A percentile compares a stretch with the other conserved stretches of the same genome.
phyloP scores from a whole-genome alignment of 2,329 filamentous ascomycete genomes.

The Aspergillus ochraceus region DNA sequence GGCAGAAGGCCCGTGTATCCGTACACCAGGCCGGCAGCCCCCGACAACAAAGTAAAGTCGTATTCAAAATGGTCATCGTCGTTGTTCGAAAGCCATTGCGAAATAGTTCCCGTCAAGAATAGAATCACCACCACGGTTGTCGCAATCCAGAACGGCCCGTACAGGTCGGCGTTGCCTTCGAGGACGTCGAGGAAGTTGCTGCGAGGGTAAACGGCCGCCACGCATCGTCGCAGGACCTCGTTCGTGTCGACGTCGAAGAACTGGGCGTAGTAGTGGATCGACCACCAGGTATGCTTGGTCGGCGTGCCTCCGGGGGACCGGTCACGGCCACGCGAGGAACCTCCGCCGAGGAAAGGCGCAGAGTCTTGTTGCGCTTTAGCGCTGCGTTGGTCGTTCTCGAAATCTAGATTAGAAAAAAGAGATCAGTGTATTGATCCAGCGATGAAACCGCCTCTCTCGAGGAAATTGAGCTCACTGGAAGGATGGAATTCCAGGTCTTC shows the following conservation, averaged over 20 bases:
- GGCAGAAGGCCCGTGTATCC: conserved; percentile 91
- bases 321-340: conserved; percentile 42
- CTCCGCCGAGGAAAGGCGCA: conserved; percentile 51
- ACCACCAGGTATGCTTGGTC: conserved; percentile 89
- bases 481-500: conserved; percentile 99
- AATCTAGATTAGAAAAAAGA: conserved; percentile 54
- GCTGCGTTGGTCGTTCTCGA: conserved; percentile 61
- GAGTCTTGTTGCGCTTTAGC: conserved; percentile 51
- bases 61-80: conserved; percentile 76
- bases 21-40: conserved; percentile 88
- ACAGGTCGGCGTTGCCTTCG: conserved; percentile 94
- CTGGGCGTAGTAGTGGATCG: conserved; percentile 88
- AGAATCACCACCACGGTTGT: conserved; percentile 95
- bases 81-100: conserved; percentile 75
- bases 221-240: conserved; percentile 83
- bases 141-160: conserved; percentile 98
- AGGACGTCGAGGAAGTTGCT: conserved; percentile 96
- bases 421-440: background rate
- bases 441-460: conserved; percentile 2
- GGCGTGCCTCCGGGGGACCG: conserved; percentile 43
- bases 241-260: conserved; percentile 98
- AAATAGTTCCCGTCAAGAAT: conserved; percentile 93
- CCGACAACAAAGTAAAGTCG: conserved; percentile 85
- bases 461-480: conserved; percentile 59
- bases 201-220: conserved; percentile 83